Evolutionary conservation across 2,329 filamentous ascomycete genomes (phyloP), one percentile per base, ranked within the genome.

Genomic region (Drechslerella stenobrocha): DNA sequence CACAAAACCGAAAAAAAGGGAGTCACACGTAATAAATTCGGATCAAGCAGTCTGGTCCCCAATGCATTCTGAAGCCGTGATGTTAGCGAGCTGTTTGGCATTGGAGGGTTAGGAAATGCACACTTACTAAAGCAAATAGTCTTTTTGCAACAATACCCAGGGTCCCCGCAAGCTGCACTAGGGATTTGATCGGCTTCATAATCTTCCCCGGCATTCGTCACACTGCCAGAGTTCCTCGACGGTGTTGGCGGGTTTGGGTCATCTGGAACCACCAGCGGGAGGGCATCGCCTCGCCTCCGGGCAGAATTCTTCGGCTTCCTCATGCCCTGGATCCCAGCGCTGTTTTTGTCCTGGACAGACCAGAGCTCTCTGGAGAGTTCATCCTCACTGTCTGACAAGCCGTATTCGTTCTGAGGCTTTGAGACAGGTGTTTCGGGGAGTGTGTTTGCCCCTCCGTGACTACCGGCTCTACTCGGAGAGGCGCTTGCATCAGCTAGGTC

Each of bases 61-160:
- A 15, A 60, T 32, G 40, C 63, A 67, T 42, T 42, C 63, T 67
- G 23, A 8, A 32, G 24, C 15, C 37, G 22, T 18, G 26, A 59
- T 3, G 28, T 67, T 47, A 69, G 55, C 47, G 15, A 28, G 18
- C n/a, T 34, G n/a, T 40, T 34, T 44, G 18, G 7, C 15, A 32
- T 44, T 23, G 15, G n/a, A 24, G 8, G 24, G 40, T 37, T 48
- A 7, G 6, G 20, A 35, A 44, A 30, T 34, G 22, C 15, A 3
- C 18, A 61, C 55, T 60, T 60, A 67, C 55, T 66, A 26, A 70
- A 70, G 46, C 67, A 70, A 20, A 70, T 44, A 24, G 59, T 40
- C 32, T 67, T 70, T 28, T 56, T 42, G 26, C 67, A 70, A 7
- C 61, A 53, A 30, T 66, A 70, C 1, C 67, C 67, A 13, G 44